phyloP scores from a whole-genome alignment of 768 basidiomycete genomes.

The Artomyces pyxidatus region DNA sequence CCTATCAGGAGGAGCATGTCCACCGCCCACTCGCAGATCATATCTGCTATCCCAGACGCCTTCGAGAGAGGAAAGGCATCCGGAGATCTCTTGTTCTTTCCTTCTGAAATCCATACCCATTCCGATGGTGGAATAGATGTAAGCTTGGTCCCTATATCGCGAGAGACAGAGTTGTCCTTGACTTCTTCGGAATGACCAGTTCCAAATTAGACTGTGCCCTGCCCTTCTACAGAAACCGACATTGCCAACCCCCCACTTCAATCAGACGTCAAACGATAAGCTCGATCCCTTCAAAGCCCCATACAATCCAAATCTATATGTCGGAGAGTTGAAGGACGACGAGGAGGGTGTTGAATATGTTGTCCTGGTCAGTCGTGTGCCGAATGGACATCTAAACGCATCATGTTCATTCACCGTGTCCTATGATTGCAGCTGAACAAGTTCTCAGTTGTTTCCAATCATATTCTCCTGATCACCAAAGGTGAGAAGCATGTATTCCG shows the following conservation, averaged over 20 bases:
- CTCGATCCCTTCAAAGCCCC: conserved; percentile 81
- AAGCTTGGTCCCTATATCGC: conserved; percentile 9
- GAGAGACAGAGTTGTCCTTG: not conserved
- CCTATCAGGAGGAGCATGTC: no score
- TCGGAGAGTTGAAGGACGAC: conserved; percentile 68
- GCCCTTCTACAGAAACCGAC: conserved; percentile 73
- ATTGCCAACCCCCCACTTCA: conserved; percentile 37
- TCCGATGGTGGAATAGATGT: conserved; percentile 61
- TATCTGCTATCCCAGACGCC: conserved; percentile 42
- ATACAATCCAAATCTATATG: conserved; percentile 64
- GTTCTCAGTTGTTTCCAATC: conserved; percentile 74
- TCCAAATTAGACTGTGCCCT: conserved; percentile 79
- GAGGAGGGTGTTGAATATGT: conserved; percentile 51
- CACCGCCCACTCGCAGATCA: conserved; percentile 40
- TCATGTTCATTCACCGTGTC: not conserved
- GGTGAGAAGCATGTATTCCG: conserved; percentile 33
- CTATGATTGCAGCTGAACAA: conserved; percentile 65
- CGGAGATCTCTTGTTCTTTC: conserved; percentile 71
- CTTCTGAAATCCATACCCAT: conserved; percentile 59
- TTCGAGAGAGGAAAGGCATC: conserved; percentile 52
- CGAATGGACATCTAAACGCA: not conserved
- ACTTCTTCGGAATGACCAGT: conserved; percentile 40
- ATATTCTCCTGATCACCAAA: conserved; percentile 85
- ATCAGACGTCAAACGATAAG: conserved; percentile 25
- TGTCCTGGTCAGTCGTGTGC: conserved; percentile 47